phyloP scores from a whole-genome alignment of 495 filamentous ascomycete genomes.

The Xylaria sp. region DNA sequence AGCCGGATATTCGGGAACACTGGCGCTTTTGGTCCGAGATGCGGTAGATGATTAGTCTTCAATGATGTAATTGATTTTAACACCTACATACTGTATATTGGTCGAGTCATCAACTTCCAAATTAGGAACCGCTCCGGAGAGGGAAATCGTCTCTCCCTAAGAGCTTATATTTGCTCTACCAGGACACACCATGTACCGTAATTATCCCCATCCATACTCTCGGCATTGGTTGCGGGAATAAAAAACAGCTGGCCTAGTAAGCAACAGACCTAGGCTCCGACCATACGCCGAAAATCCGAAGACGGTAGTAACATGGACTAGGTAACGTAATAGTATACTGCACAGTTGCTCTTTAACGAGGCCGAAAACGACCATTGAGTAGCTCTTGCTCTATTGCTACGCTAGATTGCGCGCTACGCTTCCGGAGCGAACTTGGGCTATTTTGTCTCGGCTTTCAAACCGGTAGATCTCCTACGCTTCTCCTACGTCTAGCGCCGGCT shows the following conservation, averaged over 20 bases:
- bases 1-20: not conserved
- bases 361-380: not conserved
- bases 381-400: not conserved
- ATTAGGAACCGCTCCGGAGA: not conserved
- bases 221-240: not conserved
- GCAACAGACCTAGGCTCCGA: not conserved
- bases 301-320: not conserved
- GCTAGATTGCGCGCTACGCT: not conserved
- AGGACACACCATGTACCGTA: not conserved
- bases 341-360: not conserved
- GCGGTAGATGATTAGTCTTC: not conserved
- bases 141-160: not conserved
- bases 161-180: not conserved
- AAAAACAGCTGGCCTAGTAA: not conserved
- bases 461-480: not conserved
- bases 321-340: not conserved
- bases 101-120: not conserved
- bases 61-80: constrained; percentile 1
- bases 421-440: not conserved
- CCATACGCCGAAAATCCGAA: not conserved
- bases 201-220: not conserved
- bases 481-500: not conserved
- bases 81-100: too few species aligned
- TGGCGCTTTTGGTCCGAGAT: constrained; percentile 7
- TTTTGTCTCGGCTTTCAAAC: not conserved